These are phyloP conservation scores for Forsythia viridissima DNA, from an alignment of 257 asterid species.

Conservation along the genomic window DNA sequence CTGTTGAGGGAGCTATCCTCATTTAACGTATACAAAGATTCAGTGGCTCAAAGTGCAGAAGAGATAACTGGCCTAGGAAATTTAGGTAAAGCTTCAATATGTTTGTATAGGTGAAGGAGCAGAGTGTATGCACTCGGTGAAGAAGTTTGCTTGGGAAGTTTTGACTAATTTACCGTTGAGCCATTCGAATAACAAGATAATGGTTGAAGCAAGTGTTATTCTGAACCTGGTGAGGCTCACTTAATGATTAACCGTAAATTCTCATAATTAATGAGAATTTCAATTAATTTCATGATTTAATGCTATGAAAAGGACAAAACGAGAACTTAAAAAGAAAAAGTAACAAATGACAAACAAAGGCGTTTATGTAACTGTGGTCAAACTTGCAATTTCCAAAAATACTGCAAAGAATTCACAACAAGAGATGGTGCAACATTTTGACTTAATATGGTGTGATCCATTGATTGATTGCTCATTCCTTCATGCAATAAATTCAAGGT, in stretches of 20 bases:
- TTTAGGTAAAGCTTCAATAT: conserved; percentile 28
- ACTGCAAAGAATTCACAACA: no score
- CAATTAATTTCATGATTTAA: conserved; percentile 15
- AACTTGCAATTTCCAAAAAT: no score
- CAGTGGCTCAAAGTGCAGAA: conserved; percentile 78
- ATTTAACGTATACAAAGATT: conserved; percentile 56
- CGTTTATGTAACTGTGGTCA: no score
- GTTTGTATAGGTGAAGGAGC: conserved; percentile 80
- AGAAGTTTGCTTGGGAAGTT: conserved; percentile 73
- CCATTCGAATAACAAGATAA: conserved; percentile 55
- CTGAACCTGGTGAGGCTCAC: conserved; percentile 66
- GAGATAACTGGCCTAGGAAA: conserved; percentile 55
- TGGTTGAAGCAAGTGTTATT: conserved; percentile 79
- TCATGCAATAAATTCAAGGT: background rate
- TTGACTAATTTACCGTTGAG: conserved; percentile 68
- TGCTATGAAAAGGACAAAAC: conserved; percentile 8
- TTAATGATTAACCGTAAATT: conserved; percentile 15
- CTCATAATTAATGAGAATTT: conserved; percentile 8
- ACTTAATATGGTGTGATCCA: background rate
- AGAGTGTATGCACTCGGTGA: conserved; percentile 60
- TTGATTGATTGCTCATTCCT: background rate
- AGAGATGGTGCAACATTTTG: no score
- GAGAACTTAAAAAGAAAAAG: background rate
- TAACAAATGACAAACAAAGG: background rate
- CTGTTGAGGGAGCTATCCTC: conserved; percentile 66